Evolutionary conservation across 1,284 basidiomycete species (phyloP).

Genomic region (Rhodotorula sp.): DNA sequence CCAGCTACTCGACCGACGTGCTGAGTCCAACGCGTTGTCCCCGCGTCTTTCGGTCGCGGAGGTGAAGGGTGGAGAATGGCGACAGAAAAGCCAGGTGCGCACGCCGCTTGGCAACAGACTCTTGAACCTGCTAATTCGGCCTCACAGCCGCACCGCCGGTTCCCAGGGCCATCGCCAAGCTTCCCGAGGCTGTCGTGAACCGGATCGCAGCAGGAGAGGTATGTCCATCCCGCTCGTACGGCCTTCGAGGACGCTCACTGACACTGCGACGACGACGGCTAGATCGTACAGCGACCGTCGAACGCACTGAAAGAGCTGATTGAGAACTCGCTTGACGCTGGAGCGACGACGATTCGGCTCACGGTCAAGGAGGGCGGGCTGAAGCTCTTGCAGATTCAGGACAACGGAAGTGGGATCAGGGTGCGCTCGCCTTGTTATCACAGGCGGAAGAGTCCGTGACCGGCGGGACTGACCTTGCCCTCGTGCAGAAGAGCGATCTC

Average conservation of each 20-base stretch:
- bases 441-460: no score
- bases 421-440: slow-evolving; percentile 54
- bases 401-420: slow-evolving; percentile 92
- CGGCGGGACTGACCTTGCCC: background rate
- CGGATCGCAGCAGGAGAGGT: slow-evolving; percentile 64
- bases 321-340: slow-evolving; percentile 93
- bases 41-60: background rate
- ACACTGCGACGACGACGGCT: background rate
- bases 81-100: background rate
- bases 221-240: slow-evolving; percentile 24
- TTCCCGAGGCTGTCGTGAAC: slow-evolving; percentile 59
- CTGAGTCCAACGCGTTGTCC: background rate
- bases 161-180: slow-evolving; percentile 48
- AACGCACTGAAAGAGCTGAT: slow-evolving; percentile 96
- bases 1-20: no score
- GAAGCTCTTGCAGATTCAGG: slow-evolving; percentile 92
- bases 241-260: no score
- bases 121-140: background rate
- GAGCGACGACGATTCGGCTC: slow-evolving; percentile 79
- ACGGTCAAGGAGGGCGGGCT: slow-evolving; percentile 93
- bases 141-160: background rate
- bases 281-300: slow-evolving; percentile 95
- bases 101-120: background rate
- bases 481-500: slow-evolving; percentile 66
- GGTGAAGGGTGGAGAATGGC: background rate